phyloP scores from a whole-genome alignment of 2,329 filamentous ascomycete species.

The Erysiphe pulchra region DNA sequence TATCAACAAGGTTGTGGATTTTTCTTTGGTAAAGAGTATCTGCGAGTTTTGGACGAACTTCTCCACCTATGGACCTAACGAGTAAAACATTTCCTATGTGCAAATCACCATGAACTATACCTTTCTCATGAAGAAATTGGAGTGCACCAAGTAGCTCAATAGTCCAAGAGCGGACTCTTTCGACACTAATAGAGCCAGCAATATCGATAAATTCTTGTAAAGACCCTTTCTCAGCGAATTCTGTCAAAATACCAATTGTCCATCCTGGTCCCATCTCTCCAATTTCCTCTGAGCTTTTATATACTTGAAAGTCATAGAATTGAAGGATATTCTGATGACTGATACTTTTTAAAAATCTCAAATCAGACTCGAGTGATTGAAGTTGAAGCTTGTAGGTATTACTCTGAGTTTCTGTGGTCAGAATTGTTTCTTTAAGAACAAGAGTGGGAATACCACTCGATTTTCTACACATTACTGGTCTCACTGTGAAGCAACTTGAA shows the following conservation, averaged over 20 bases:
- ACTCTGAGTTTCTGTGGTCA: slow-evolving; percentile 32
- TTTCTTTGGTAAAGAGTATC: slow-evolving; percentile 48
- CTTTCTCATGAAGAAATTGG: slow-evolving; percentile 64
- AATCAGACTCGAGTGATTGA: slow-evolving; percentile 46
- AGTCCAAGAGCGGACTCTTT: slow-evolving; percentile 70
- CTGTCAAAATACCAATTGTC: slow-evolving; percentile 50
- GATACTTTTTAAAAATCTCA: slow-evolving; percentile 51
- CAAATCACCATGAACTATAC: slow-evolving; percentile 61
- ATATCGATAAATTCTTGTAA: slow-evolving; percentile 61
- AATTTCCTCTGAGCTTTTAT: slow-evolving; percentile 33
- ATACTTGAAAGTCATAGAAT: slow-evolving; percentile 62
- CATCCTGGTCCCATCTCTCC: slow-evolving; percentile 22
- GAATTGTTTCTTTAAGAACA: slow-evolving; percentile 43
- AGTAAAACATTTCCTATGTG: slow-evolving; percentile 60
- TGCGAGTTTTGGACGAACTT: slow-evolving; percentile 46
- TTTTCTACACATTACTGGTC: slow-evolving; percentile 28
- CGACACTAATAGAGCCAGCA: slow-evolving; percentile 45
- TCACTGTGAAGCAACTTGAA: slow-evolving; percentile 45
- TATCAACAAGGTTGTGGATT: slow-evolving; percentile 31
- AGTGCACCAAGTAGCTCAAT: slow-evolving; percentile 73
- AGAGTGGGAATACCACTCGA: slow-evolving; percentile 32
- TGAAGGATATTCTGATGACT: slow-evolving; percentile 55
- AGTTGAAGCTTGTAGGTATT: slow-evolving; percentile 50
- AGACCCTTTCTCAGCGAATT: slow-evolving; percentile 59
- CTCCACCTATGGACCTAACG: slow-evolving; percentile 40